Conservation (phyloP, 345 rosid species). For the Syzygium aqueum region DNA sequence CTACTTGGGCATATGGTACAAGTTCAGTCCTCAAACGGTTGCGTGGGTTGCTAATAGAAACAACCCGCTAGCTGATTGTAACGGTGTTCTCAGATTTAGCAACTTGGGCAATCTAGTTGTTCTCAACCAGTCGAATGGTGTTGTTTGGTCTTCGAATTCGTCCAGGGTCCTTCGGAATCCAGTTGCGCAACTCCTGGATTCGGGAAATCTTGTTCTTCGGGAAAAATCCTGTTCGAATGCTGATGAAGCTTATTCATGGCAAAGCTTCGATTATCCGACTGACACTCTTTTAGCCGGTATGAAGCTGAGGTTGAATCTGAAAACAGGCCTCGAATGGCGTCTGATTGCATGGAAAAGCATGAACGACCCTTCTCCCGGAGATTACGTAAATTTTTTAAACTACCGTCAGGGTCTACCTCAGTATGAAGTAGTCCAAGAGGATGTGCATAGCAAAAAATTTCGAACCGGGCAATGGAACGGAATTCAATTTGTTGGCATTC, state of each 20-base stretch:
- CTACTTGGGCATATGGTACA: conserved; percentile 33
- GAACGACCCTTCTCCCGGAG: conserved; percentile 22
- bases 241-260: conserved; percentile 15
- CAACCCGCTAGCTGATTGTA: conserved; percentile 6
- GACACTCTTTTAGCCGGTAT: conserved; percentile 28
- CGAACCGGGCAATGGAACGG: conserved; percentile 37
- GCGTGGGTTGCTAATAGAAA: conserved; percentile 49
- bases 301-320: conserved; percentile 16
- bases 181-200: conserved; percentile 17
- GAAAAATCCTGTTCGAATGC: not conserved
- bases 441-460: not conserved
- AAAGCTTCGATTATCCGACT: conserved; percentile 29
- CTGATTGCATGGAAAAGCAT: conserved; percentile 20
- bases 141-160: conserved; percentile 17
- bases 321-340: not conserved
- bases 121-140: not conserved
- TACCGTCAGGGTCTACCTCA: conserved; percentile 4
- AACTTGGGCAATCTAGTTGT: conserved; percentile 9
- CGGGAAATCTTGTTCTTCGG: conserved; percentile 27
- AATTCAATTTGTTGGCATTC: conserved; percentile 10
- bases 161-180: conserved; percentile 7
- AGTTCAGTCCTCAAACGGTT: not conserved
- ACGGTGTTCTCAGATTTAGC: conserved; percentile 9
- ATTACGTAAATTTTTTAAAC: not conserved
- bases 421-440: conserved; percentile 6